Conservation (phyloP, 768 basidiomycete genomes). For the Lenzites betulinus region DNA sequence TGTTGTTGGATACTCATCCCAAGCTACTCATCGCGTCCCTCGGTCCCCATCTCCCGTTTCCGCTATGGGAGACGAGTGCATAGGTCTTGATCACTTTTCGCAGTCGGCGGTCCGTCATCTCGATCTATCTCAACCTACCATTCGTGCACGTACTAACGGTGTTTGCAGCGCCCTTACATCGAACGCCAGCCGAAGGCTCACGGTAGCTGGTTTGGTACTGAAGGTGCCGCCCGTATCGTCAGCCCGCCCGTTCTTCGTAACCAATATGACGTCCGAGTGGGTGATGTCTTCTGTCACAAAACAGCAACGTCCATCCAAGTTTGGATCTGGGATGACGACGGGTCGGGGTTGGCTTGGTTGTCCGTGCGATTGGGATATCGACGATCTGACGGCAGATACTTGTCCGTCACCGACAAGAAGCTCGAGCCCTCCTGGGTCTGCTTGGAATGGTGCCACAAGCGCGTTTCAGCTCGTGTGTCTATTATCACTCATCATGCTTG, state of each 20-base stretch:
- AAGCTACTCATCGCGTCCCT: no score
- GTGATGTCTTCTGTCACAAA: not conserved
- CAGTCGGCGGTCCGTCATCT: no score
- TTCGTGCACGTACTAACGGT: no score
- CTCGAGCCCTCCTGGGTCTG: not conserved
- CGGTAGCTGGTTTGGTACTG: not conserved
- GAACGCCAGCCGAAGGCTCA: no score
- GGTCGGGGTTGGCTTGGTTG: not conserved
- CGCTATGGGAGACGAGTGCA: no score
- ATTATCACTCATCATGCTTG: no score
- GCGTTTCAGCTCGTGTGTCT: not conserved
- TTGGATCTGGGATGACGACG: not conserved
- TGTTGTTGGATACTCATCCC: no score
- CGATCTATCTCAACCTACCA: no score
- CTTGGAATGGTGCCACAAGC: not conserved
- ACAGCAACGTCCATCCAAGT: not conserved
- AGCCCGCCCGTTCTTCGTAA: not conserved
- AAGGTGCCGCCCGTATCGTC: not conserved
- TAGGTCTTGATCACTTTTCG: no score
- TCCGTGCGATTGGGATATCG: not conserved
- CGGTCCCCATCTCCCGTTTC: no score
- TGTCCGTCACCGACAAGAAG: slow-evolving; percentile 1
- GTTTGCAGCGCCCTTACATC: no score
- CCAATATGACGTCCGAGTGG: not conserved
- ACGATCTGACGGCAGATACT: not conserved